Evolutionary conservation across 805 yeast species (phyloP).

Genomic region (Starmerella cellae): DNA sequence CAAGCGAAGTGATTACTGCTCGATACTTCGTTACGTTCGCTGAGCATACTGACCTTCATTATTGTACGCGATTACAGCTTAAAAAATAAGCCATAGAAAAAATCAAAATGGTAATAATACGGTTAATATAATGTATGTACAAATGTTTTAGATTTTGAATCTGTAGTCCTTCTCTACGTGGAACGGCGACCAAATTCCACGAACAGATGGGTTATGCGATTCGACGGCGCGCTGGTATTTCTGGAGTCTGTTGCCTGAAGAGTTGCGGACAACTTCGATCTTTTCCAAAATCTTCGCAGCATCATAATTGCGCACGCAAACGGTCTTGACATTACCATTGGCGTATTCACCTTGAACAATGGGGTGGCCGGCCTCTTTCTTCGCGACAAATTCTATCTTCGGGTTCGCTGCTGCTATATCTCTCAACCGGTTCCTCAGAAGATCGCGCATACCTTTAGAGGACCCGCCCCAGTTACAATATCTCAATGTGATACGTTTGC

Average conservation of each 20-base stretch:
- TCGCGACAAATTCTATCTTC: constrained; percentile 56
- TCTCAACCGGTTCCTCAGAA: constrained; percentile 41
- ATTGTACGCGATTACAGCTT: too few species aligned
- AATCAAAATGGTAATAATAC: background rate
- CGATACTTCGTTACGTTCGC: too few species aligned
- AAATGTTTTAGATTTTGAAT: constrained; percentile 31
- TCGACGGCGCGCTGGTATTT: constrained; percentile 67
- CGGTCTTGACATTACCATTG: constrained; percentile 37
- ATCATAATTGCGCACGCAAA: constrained; percentile 66
- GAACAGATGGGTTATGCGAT: constrained; percentile 66
- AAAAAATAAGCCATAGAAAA: background rate
- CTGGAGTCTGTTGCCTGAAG: constrained; percentile 50
- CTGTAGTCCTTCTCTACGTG: constrained; percentile 48
- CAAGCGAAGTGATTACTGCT: too few species aligned
- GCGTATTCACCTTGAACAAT: constrained; percentile 47
- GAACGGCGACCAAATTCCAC: constrained; percentile 97
- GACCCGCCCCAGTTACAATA: constrained; percentile 96
- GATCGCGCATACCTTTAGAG: constrained; percentile 64
- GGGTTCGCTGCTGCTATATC: constrained; percentile 48
- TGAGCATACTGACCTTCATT: too few species aligned
- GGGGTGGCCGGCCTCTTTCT: constrained; percentile 74
- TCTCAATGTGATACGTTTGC: constrained; percentile 59
- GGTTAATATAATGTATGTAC: background rate
- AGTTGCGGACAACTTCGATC: constrained; percentile 47
- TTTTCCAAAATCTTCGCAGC: constrained; percentile 50